A percentile compares a stretch with the other conserved stretches of the same genome.
Conservation (phyloP, 2,329 filamentous ascomycete genomes). For the Helminthosporium solani region DNA sequence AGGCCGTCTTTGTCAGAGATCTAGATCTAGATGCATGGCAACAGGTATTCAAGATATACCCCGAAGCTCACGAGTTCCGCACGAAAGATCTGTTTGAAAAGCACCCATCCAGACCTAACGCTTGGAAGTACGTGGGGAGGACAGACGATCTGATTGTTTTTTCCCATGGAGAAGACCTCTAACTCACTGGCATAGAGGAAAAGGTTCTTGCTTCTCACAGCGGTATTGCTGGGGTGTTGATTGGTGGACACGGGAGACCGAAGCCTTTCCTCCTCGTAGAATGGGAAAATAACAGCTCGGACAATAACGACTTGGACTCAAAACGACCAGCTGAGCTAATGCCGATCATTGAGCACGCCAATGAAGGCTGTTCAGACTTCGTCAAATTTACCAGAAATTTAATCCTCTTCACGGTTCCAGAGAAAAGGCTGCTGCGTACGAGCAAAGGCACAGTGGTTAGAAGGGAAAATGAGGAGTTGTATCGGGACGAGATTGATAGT, state of each 20-base stretch:
- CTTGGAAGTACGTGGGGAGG: conserved; percentile 19
- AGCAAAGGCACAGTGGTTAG: conserved; percentile 6
- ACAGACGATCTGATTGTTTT: conserved; percentile 53
- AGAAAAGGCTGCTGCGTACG: conserved; percentile 6
- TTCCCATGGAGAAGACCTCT: conserved; percentile 53
- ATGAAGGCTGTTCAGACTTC: conserved; percentile 3
- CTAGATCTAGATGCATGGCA: conserved; percentile 13
- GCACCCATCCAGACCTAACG: not conserved
- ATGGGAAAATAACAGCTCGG: conserved; percentile 1
- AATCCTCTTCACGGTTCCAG: conserved; percentile 1
- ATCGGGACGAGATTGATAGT: conserved; percentile 5
- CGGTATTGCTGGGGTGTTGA: conserved; percentile 2
- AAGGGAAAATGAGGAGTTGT: conserved; percentile 4
- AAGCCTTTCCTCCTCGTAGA: conserved; percentile 11
- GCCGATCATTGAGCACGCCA: conserved; percentile 11
- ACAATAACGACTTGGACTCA: not conserved
- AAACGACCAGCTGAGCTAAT: not conserved
- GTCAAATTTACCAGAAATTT: conserved; percentile 5
- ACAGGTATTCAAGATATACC: conserved; percentile 25
- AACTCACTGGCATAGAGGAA: conserved; percentile 6
- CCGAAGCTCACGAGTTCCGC: conserved; percentile 19
- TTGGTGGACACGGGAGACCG: conserved; percentile 10
- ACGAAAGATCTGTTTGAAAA: conserved; percentile 24
- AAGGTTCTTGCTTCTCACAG: conserved; percentile 1
- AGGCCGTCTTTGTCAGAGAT: conserved; percentile 11